Evolutionary conservation across 2,329 filamentous ascomycete species (phyloP).

Genomic region (Sarocladiaceae sp.): DNA sequence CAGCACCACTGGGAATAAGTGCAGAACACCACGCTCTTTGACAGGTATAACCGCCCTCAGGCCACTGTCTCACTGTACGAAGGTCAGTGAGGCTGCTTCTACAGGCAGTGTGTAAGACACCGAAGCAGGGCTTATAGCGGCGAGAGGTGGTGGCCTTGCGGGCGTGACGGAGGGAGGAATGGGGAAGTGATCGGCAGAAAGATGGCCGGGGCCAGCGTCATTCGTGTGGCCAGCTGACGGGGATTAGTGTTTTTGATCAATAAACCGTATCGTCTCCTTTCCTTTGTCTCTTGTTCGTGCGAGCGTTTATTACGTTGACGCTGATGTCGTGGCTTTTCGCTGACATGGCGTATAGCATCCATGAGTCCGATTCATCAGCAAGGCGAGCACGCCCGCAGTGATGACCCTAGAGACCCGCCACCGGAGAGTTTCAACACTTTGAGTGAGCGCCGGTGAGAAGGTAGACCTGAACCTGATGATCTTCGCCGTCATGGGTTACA

Average conservation of each 20-base stretch:
- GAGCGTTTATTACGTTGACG: neutral
- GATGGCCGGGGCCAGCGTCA: neutral
- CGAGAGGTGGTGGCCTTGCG: neutral
- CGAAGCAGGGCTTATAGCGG: neutral
- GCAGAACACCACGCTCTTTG: too few relatives aligned
- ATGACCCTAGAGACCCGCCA: too few relatives aligned
- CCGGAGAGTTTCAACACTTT: too few relatives aligned
- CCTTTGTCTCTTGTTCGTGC: neutral
- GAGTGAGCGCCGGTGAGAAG: too few relatives aligned
- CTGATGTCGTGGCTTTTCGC: too few relatives aligned
- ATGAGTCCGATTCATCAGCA: too few relatives aligned
- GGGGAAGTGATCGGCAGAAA: slow-evolving; percentile 5
- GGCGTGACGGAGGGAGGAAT: slow-evolving; percentile 7
- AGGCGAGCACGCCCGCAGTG: too few relatives aligned
- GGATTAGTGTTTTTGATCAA: neutral
- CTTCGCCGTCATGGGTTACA: neutral
- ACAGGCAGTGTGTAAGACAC: neutral
- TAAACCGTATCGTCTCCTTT: neutral
- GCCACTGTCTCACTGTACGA: too few relatives aligned
- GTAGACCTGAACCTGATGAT: neutral
- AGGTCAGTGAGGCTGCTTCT: neutral
- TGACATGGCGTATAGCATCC: too few relatives aligned
- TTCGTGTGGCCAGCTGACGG: neutral
- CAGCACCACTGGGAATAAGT: too few relatives aligned
- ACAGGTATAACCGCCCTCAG: too few relatives aligned